Evolutionary conservation across 1,284 basidiomycete species (phyloP), one percentile per base, ranked within the genome.

Genomic region (Wallemia hederae): DNA sequence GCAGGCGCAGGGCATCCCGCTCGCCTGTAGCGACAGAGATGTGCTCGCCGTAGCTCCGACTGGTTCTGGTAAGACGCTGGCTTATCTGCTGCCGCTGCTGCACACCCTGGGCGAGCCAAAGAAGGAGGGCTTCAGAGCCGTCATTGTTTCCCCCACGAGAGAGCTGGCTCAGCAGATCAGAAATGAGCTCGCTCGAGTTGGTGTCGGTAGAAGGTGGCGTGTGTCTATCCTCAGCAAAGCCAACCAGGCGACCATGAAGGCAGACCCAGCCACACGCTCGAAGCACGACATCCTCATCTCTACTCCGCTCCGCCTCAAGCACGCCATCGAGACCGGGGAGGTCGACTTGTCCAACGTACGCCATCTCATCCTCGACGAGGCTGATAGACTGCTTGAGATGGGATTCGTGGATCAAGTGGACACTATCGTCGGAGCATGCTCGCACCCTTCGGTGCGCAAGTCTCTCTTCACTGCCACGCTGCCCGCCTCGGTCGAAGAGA

Each of bases 131-230:
- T 80, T 82, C 15, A 77, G 90, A 62, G 82, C 85, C 0, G 66
- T 98, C 19, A 74, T 98, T 59, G 71, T 98, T 60, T 85, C 86
- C 0, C 94, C 94, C 0, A 98, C 94, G 0, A 80, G 89, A 64
- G 94, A 99, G 72, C 72, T 99, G n/a, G 90, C 92, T 0, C 82
- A 89, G 65, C 94, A 99, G 69, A 97, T 98, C 62, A 77, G 88
- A 63, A 89, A 88, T 62, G 94, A 98, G 68, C 86, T 83, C 63
- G 69, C 85, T 56, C 89, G 87, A 68, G 73, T 94, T 15, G 82
- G 83, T 1, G 75, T 80, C 63, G 86, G 85, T 5, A 77, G 85
- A 58, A 84, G 82, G 65, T 94, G 90, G 89, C 76, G 80, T 60
- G 77, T 83, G 28, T 73, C 87, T 1, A 73, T 94, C 24, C 82